Conservation (phyloP, 192 early-diverging fungal genomes). For the Haplosporangium gracile region DNA sequence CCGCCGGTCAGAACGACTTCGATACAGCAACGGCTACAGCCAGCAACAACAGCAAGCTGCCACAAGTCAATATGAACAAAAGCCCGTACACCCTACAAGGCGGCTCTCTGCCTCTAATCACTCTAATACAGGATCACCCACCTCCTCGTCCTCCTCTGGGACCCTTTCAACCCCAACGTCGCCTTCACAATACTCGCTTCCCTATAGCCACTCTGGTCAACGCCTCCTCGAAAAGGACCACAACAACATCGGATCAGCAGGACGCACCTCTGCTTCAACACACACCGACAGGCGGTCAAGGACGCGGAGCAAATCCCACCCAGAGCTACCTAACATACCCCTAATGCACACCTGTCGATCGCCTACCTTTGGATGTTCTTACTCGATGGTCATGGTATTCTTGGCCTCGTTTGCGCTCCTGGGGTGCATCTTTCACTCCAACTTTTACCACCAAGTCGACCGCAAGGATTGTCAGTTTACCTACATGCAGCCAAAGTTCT, state of each 20-base stretch:
- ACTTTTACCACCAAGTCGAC: constrained; percentile 76
- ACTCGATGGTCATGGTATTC: constrained; percentile 38
- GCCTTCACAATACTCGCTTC: constrained; percentile 42
- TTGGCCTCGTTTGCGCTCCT: constrained; percentile 39
- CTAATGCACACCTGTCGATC: constrained; percentile 32
- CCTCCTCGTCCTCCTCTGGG: constrained; percentile 10
- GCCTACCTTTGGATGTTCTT: constrained; percentile 41
- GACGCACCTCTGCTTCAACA: constrained; percentile 2
- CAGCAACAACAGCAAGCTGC: constrained; percentile 9
- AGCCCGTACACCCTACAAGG: constrained; percentile 19
- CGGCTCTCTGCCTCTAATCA: constrained; percentile 36
- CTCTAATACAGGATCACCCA: constrained; percentile 22
- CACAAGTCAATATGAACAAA: constrained; percentile 3
- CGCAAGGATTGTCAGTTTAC: constrained; percentile 60
- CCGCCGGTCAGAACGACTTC: constrained; percentile 32
- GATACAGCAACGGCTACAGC: constrained; percentile 35
- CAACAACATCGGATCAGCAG: not conserved
- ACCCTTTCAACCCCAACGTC: constrained; percentile 31
- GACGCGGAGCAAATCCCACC: constrained; percentile 52
- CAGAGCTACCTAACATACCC: constrained; percentile 42
- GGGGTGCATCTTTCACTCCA: constrained; percentile 71
- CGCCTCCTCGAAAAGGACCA: constrained; percentile 16
- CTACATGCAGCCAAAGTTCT: constrained; percentile 69
- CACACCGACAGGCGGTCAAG: constrained; percentile 25
- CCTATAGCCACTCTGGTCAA: constrained; percentile 28